Conservation (phyloP, 179 eudicot species). For the Spinacia oleracea region DNA sequence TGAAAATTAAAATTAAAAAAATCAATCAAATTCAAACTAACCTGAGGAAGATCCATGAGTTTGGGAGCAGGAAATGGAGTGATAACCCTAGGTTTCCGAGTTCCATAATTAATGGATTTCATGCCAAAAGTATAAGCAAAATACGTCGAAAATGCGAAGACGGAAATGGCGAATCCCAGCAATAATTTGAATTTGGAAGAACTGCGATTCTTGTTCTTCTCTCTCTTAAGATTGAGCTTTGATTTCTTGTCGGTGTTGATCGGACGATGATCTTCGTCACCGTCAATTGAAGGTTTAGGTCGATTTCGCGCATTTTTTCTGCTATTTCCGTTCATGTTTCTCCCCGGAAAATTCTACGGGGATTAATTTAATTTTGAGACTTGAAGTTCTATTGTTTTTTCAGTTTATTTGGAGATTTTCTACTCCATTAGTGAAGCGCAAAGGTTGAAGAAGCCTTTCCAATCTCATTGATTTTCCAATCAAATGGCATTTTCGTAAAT, state of each 20-base stretch:
- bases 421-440: not conserved
- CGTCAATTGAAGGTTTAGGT: constrained; percentile 33
- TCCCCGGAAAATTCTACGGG: not conserved
- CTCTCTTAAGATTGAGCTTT: constrained; percentile 24
- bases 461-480: no score
- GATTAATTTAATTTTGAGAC: not conserved
- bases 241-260: constrained; percentile 19
- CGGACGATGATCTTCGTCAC: constrained; percentile 30
- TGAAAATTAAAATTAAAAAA: not conserved
- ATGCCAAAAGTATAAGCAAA: constrained; percentile 29
- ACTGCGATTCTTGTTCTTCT: constrained; percentile 1
- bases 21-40: constrained; percentile 14
- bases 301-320: constrained; percentile 55
- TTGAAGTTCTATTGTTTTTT: not conserved
- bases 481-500: no score
- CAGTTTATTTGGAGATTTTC: not conserved
- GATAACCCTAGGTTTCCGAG: constrained; percentile 55
- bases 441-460: not conserved
- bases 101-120: constrained; percentile 24
- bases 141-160: constrained; percentile 36
- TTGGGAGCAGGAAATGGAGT: constrained; percentile 96
- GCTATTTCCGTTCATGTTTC: constrained; percentile 48
- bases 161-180: constrained; percentile 29
- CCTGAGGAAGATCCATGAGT: constrained; percentile 93
- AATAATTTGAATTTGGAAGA: constrained; percentile 14